A percentile compares a stretch with the other conserved stretches of the same genome.
Evolutionary conservation across 805 yeast species (phyloP).

Genomic region (Saturnispora besseyi): DNA sequence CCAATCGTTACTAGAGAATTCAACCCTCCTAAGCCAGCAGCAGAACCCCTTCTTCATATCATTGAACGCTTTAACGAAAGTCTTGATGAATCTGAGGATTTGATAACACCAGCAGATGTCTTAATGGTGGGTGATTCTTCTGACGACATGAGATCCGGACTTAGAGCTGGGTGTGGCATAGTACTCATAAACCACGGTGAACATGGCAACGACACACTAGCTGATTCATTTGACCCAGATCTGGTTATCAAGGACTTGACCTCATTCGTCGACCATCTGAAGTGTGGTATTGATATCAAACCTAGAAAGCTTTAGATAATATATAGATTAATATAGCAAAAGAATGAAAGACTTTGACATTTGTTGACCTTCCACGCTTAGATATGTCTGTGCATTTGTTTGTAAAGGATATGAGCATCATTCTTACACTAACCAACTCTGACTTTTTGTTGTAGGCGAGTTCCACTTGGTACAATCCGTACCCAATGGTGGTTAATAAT

Average conservation of each 20-base stretch:
- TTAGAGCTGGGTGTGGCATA: constrained; percentile 53
- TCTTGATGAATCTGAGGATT: constrained; percentile 29
- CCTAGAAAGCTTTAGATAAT: neutral
- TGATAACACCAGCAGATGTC: constrained; percentile 34
- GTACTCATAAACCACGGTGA: constrained; percentile 44
- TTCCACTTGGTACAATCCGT: too few relatives aligned
- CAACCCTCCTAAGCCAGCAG: constrained; percentile 60
- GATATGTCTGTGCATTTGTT: too few relatives aligned
- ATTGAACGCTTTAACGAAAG: constrained; percentile 24
- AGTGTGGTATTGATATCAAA: constrained; percentile 26
- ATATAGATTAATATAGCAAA: neutral
- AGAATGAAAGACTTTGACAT: neutral
- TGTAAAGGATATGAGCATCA: too few relatives aligned
- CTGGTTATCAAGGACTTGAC: constrained; percentile 29
- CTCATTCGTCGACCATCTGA: constrained; percentile 30
- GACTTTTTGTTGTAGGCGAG: too few relatives aligned
- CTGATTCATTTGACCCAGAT: constrained; percentile 15
- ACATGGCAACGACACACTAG: constrained; percentile 32
- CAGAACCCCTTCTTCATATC: constrained; percentile 52
- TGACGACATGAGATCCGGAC: constrained; percentile 61
- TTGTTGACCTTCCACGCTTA: neutral
- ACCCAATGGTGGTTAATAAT: too few relatives aligned
- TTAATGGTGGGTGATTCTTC: constrained; percentile 69
- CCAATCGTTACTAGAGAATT: constrained; percentile 57
- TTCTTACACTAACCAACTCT: too few relatives aligned